phyloP scores from a whole-genome alignment of 352 stramenopile genomes.

The Pythium plurisporium region DNA sequence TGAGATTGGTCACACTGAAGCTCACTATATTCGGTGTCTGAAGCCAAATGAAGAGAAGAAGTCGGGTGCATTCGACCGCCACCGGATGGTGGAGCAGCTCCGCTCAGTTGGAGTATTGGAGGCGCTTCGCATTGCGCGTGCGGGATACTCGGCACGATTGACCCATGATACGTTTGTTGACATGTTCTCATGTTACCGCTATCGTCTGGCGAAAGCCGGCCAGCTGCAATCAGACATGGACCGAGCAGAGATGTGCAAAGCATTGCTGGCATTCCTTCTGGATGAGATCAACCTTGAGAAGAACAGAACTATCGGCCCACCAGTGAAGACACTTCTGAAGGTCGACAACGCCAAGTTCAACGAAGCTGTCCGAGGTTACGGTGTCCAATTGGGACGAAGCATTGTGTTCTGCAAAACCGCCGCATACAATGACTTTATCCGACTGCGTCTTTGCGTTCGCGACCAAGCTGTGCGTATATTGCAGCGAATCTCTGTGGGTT shows the following conservation, averaged over 20 bases:
- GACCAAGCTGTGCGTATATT: conserved; percentile 19
- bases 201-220: conserved; percentile 23
- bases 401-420: conserved; percentile 38
- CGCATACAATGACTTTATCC: conserved; percentile 32
- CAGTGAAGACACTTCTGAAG: conserved; percentile 20
- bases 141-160: conserved; percentile 95
- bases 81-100: conserved; percentile 96
- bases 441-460: conserved; percentile 20
- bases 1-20: conserved; percentile 93
- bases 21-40: conserved; percentile 98
- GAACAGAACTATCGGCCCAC: conserved; percentile 6
- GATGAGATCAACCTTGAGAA: conserved; percentile 18
- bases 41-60: conserved; percentile 96
- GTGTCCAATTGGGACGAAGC: conserved; percentile 30
- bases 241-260: conserved; percentile 18
- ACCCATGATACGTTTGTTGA: conserved; percentile 90
- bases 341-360: conserved; percentile 28
- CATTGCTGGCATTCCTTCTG: conserved; percentile 20
- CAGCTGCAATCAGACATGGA: not conserved
- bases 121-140: conserved; percentile 92
- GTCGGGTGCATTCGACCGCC: conserved; percentile 53
- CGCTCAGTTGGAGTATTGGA: conserved; percentile 96
- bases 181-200: conserved; percentile 60
- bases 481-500: conserved; percentile 19
- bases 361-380: conserved; percentile 18